phyloP scores from a whole-genome alignment of 2,329 filamentous ascomycete genomes.

The Sclerotinia spermophila region DNA sequence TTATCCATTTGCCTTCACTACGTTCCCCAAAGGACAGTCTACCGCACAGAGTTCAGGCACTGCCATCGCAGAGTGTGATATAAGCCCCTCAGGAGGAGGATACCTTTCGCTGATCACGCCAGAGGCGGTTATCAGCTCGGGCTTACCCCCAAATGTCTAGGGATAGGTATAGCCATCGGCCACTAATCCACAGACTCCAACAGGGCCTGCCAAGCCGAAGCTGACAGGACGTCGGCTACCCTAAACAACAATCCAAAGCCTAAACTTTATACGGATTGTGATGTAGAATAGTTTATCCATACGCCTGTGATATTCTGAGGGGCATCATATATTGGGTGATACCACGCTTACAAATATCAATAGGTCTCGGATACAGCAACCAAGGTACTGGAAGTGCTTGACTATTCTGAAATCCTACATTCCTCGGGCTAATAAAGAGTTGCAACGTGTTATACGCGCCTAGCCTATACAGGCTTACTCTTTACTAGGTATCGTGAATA shows the following conservation, averaged over 20 bases:
- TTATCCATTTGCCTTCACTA: background rate
- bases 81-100: conserved; percentile 3
- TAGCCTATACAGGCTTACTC: background rate
- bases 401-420: background rate
- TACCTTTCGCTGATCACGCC: background rate
- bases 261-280: background rate
- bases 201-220: background rate
- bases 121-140: background rate
- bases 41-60: conserved; percentile 1
- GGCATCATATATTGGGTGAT: background rate
- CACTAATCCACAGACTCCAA: conserved; percentile 9
- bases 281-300: background rate
- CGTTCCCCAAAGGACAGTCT: conserved; percentile 2
- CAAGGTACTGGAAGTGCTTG: background rate
- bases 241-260: background rate
- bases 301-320: conserved; percentile 1
- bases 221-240: conserved; percentile 5
- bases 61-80: background rate
- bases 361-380: background rate
- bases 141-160: background rate
- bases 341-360: background rate
- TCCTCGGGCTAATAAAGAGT: background rate
- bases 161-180: conserved; percentile 6
- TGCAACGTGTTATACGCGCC: background rate
- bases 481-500: background rate